Conservation (phyloP, 2,329 filamentous ascomycete genomes). For the Paraphaeosphaeria minitans region DNA sequence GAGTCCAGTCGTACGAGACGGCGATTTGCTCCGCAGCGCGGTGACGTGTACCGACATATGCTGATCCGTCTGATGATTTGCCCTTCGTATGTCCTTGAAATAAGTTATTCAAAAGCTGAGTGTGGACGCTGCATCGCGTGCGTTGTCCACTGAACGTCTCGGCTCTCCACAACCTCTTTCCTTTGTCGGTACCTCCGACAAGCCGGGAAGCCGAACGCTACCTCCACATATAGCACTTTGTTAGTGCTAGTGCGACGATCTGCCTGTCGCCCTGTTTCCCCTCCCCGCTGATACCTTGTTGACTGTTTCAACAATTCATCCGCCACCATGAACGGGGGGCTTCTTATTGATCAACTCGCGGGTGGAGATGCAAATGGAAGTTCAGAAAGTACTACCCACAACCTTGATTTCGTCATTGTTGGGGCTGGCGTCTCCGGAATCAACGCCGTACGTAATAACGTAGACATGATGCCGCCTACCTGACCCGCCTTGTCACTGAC, state of each 20-base stretch:
- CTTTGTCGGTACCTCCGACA: not conserved
- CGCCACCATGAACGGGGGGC: conserved; percentile 26
- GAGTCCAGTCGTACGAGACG: not conserved
- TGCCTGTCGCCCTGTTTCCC: not conserved
- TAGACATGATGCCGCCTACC: too few species aligned
- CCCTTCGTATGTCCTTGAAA: too few species aligned
- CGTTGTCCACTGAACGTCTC: not conserved
- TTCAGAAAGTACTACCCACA: conserved; percentile 13
- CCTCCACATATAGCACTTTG: not conserved
- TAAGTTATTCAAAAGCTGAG: not conserved
- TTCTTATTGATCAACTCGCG: conserved; percentile 1
- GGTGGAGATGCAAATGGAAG: conserved; percentile 18
- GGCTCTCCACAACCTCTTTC: conserved; percentile 2
- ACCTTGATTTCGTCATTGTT: conserved; percentile 63
- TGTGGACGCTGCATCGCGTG: not conserved
- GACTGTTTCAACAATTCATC: not conserved
- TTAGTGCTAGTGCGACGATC: not conserved
- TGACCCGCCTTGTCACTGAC: too few species aligned
- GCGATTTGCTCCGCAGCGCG: not conserved
- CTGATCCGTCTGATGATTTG: not conserved
- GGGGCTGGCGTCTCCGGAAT: conserved; percentile 78
- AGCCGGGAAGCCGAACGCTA: conserved; percentile 2
- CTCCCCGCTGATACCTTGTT: not conserved
- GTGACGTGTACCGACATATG: not conserved
- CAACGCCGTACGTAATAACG: conserved; percentile 65